These are phyloP conservation scores for Boletellus sp. DNA, from an alignment of 768 basidiomycete genomes.

Conservation along the genomic window DNA sequence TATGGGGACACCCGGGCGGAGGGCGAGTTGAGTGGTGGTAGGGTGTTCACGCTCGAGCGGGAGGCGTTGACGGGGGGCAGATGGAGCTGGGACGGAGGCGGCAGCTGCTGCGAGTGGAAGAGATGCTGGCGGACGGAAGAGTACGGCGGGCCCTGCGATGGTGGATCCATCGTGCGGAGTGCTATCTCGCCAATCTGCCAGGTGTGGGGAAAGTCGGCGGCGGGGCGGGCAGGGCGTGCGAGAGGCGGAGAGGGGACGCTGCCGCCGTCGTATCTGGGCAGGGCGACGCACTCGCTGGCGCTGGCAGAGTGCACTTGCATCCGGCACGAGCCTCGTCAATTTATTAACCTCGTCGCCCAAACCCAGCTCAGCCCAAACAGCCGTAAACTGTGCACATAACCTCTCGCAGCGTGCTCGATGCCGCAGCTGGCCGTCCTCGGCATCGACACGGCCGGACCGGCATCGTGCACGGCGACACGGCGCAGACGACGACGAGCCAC, in stretches of 20 bases:
- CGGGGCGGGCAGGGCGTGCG: constrained; percentile 7
- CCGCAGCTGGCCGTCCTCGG: constrained; percentile 1
- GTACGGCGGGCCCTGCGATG: constrained; percentile 31
- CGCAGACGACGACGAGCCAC: not conserved
- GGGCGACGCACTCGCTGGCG: constrained; percentile 1
- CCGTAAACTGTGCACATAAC: constrained; percentile 23
- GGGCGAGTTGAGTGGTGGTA: constrained; percentile 37
- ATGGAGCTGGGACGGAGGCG: constrained; percentile 42
- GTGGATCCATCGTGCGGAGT: constrained; percentile 19
- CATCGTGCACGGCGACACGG: not conserved
- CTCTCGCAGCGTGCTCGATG: constrained; percentile 3
- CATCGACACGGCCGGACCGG: not conserved
- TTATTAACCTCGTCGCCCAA: constrained; percentile 23
- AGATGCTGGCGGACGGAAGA: constrained; percentile 31
- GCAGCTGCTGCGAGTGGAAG: constrained; percentile 42
- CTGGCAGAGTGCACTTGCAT: constrained; percentile 1
- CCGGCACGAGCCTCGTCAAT: constrained; percentile 18
- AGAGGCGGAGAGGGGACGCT: not conserved
- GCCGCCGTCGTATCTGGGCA: constrained; percentile 2
- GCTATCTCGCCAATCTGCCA: constrained; percentile 3
- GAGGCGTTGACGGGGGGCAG: constrained; percentile 34
- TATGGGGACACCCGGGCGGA: constrained; percentile 26
- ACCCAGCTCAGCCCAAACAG: constrained; percentile 25
- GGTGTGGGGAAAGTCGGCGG: not conserved
- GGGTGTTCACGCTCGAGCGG: constrained; percentile 37